Percentiles rank a stretch among this genome's conserved stretches.
Evolutionary conservation across 495 filamentous ascomycete genomes (phyloP).

Genomic region (Xylaria flabelliformis): DNA sequence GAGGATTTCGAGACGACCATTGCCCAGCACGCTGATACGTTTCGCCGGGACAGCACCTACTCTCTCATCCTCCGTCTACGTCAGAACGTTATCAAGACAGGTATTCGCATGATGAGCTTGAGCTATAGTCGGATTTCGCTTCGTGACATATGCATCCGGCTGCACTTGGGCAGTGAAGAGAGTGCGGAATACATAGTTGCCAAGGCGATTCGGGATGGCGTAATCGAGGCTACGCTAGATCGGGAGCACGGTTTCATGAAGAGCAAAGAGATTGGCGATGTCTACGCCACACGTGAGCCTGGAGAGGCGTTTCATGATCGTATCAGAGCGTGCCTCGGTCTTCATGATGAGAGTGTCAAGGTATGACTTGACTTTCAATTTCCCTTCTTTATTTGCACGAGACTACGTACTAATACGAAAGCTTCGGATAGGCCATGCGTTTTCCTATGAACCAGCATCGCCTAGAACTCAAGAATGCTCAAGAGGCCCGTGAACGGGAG

Average conservation of each 20-base stretch:
- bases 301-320: slow-evolving; percentile 97
- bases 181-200: slow-evolving; percentile 98
- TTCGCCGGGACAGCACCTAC: slow-evolving; percentile 93
- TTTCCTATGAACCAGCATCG: slow-evolving; percentile 99
- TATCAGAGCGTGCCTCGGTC: slow-evolving; percentile 84
- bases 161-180: slow-evolving; percentile 92
- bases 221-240: slow-evolving; percentile 94
- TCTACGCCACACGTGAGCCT: slow-evolving; percentile 94
- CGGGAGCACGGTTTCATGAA: slow-evolving; percentile 97
- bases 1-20: slow-evolving; percentile 89
- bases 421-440: slow-evolving; percentile 78
- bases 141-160: slow-evolving; percentile 93
- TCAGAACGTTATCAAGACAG: slow-evolving; percentile 99
- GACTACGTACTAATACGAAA: slow-evolving; percentile 27
- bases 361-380: slow-evolving; percentile 55
- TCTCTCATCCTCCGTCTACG: slow-evolving; percentile 91
- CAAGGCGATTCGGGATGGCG: slow-evolving; percentile 96
- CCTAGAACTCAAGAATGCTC: slow-evolving; percentile 96
- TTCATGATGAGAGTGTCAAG: slow-evolving; percentile 98
- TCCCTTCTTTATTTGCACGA: neutral
- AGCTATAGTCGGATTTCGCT: slow-evolving; percentile 98
- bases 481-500: slow-evolving; percentile 94
- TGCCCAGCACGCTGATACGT: slow-evolving; percentile 76
- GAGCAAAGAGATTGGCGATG: slow-evolving; percentile 93
- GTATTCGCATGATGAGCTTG: slow-evolving; percentile 98